Conservation (phyloP, 495 filamentous ascomycete species). For the Podospora comata region DNA sequence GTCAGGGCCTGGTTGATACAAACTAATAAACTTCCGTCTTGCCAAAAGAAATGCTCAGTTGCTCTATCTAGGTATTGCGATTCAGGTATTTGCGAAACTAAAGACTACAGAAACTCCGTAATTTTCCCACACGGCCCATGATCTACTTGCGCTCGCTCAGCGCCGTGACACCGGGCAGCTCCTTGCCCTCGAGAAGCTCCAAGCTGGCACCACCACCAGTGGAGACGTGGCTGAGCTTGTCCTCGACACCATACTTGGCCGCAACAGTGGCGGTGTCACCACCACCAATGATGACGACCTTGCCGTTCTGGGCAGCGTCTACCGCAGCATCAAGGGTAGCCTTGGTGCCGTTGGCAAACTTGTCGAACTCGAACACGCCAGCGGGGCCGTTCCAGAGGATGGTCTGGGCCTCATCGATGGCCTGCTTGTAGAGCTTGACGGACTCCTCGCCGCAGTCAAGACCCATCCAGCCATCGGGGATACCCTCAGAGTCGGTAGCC, state of each 20-base stretch:
- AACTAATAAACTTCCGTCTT: not conserved
- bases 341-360: slow-evolving; percentile 89
- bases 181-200: slow-evolving; percentile 96
- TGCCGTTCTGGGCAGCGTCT: slow-evolving; percentile 68
- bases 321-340: slow-evolving; percentile 83
- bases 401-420: slow-evolving; percentile 85
- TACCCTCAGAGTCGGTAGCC: slow-evolving; percentile 83
- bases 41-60: not conserved
- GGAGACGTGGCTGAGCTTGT: slow-evolving; percentile 95
- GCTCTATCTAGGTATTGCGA: slow-evolving; percentile 1
- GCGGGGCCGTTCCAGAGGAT: slow-evolving; percentile 99
- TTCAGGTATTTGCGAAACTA: slow-evolving; percentile 19
- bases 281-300: slow-evolving; percentile 96
- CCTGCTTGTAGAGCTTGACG: slow-evolving; percentile 75
- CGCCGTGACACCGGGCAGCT: slow-evolving; percentile 86
- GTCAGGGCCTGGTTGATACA: not conserved
- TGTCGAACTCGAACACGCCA: slow-evolving; percentile 95
- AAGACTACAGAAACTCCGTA: slow-evolving; percentile 22
- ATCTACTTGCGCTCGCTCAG: slow-evolving; percentile 66
- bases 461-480: slow-evolving; percentile 96
- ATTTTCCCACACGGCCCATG: slow-evolving; percentile 2
- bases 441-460: slow-evolving; percentile 90
- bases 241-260: slow-evolving; percentile 92
- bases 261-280: slow-evolving; percentile 98
- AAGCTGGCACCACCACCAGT: slow-evolving; percentile 95